These are phyloP conservation scores for Saccharomycopsis crataegensis DNA, from an alignment of 1,139 yeast genomes.

Conservation along the genomic window DNA sequence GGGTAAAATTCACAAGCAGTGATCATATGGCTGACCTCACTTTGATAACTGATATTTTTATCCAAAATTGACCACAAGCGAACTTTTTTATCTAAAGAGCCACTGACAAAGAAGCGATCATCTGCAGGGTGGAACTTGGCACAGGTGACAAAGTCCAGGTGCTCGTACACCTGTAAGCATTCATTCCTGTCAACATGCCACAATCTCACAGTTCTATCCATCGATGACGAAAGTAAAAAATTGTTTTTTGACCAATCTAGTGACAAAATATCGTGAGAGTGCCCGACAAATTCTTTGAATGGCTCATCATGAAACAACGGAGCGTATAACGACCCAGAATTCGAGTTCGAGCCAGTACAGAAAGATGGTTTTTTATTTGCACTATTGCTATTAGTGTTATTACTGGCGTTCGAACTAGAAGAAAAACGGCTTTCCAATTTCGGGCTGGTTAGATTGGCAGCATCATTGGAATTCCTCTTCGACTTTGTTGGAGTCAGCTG, in stretches of 20 bases:
- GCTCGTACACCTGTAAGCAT: constrained; percentile 59
- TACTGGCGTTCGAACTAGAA: not conserved
- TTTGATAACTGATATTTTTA: constrained; percentile 43
- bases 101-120: constrained; percentile 80
- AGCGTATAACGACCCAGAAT: constrained; percentile 35
- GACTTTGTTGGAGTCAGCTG: too few relatives aligned
- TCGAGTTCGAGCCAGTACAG: not conserved
- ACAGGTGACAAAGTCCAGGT: constrained; percentile 77
- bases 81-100: constrained; percentile 73
- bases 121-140: constrained; percentile 81
- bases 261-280: constrained; percentile 59
- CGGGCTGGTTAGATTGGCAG: not conserved
- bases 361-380: not conserved
- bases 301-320: constrained; percentile 81
- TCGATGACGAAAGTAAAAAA: constrained; percentile 72
- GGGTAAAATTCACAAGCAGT: constrained; percentile 71
- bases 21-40: constrained; percentile 40
- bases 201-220: constrained; percentile 75
- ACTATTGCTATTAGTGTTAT: not conserved
- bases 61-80: constrained; percentile 84
- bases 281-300: constrained; percentile 54
- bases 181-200: constrained; percentile 75
- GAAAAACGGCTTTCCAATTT: not conserved
- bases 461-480: not conserved
- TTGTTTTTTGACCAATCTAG: constrained; percentile 87